Conservation (phyloP, 495 filamentous ascomycete genomes). For the Haplographium delicatum region DNA sequence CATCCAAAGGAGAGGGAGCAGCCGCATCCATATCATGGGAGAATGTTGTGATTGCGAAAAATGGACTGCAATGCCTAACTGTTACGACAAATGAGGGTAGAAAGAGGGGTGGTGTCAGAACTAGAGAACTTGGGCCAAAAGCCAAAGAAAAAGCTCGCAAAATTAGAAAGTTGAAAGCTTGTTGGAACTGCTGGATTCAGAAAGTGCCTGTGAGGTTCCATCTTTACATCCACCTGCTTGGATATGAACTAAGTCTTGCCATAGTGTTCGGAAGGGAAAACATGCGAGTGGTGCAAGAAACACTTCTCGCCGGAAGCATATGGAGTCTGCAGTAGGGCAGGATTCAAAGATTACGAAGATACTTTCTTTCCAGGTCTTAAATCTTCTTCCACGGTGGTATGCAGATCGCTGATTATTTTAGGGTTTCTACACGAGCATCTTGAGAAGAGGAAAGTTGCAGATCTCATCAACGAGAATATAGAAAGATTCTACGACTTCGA, state of each 20-base stretch:
- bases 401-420: slow-evolving; percentile 25
- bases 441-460: slow-evolving; percentile 35
- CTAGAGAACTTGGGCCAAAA: slow-evolving; percentile 8
- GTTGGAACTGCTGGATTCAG: slow-evolving; percentile 23
- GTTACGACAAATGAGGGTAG: not conserved
- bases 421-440: slow-evolving; percentile 44
- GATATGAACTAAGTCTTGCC: too few relatives aligned
- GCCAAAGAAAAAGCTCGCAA: slow-evolving; percentile 12
- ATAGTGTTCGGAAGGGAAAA: slow-evolving; percentile 9
- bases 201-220: slow-evolving; percentile 16
- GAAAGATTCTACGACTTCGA: slow-evolving; percentile 32
- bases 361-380: slow-evolving; percentile 32
- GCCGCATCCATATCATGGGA: slow-evolving; percentile 2
- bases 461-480: slow-evolving; percentile 39
- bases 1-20: not conserved
- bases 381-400: slow-evolving; percentile 35
- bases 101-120: slow-evolving; percentile 2
- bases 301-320: slow-evolving; percentile 30
- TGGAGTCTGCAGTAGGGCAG: slow-evolving; percentile 40
- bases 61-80: not conserved
- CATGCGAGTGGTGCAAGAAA: slow-evolving; percentile 11
- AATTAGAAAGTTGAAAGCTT: slow-evolving; percentile 13
- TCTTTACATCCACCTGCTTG: too few relatives aligned
- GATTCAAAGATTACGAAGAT: slow-evolving; percentile 44
- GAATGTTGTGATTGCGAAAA: not conserved